These are phyloP conservation scores for Pseudocercospora pini-densiflorae DNA, from an alignment of 2,329 filamentous ascomycete species.

Conservation along the genomic window DNA sequence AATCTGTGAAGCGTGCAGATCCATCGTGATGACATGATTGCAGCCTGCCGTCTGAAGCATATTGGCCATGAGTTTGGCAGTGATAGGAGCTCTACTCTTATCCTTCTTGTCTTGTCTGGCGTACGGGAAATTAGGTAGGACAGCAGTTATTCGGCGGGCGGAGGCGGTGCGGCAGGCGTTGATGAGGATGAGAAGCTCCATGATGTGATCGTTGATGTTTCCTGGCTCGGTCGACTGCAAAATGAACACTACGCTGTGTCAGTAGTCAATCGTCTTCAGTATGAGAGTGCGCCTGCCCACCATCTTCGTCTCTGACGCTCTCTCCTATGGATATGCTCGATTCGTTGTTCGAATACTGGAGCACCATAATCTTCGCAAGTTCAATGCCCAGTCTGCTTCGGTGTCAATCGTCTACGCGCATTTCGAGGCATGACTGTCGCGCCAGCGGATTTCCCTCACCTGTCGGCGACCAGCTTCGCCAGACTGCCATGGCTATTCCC, in stretches of 20 bases:
- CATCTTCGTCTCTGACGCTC: slow-evolving; percentile 94
- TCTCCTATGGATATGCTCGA: slow-evolving; percentile 93
- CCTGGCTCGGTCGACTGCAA: slow-evolving; percentile 92
- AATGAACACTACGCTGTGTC: slow-evolving; percentile 73
- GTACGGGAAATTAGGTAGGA: slow-evolving; percentile 96
- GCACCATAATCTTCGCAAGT: slow-evolving; percentile 76
- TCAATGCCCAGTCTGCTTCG: slow-evolving; percentile 70
- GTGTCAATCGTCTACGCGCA: slow-evolving; percentile 16
- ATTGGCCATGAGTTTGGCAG: slow-evolving; percentile 93
- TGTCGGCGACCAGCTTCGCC: slow-evolving; percentile 69
- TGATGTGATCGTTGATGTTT: slow-evolving; percentile 96
- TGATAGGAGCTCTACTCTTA: slow-evolving; percentile 93
- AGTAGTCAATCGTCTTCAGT: slow-evolving; percentile 1
- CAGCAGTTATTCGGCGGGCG: slow-evolving; percentile 89
- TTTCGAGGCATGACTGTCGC: slow-evolving; percentile 2
- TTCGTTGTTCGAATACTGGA: slow-evolving; percentile 87
- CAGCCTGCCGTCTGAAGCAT: slow-evolving; percentile 96
- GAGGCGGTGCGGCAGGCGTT: slow-evolving; percentile 88
- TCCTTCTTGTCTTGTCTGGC: slow-evolving; percentile 98
- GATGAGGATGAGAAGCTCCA: slow-evolving; percentile 99
- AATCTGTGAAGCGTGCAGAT: slow-evolving; percentile 90
- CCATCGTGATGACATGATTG: slow-evolving; percentile 95
- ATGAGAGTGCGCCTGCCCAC: slow-evolving; percentile 48
- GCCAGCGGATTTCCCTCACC: slow-evolving; percentile 50
- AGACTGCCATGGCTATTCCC: slow-evolving; percentile 76